Base-by-base conservation (phyloP, 169 alveolate species). In the Plasmodium malariae region DNA sequence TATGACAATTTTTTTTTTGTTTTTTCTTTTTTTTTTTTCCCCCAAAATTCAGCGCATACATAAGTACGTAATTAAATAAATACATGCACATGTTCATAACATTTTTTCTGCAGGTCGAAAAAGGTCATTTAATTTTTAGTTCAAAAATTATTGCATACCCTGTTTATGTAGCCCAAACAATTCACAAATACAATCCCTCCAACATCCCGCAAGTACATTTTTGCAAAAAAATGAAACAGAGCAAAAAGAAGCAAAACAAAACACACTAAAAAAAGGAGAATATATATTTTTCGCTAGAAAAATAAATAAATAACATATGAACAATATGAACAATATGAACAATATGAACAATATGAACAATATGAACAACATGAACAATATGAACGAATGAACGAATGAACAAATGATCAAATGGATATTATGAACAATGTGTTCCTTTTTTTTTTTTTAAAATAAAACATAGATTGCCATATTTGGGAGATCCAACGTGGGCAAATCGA, bases 401-500 rank as follows among this genome's bases (percentile, higher is more conserved):
- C n/a, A n/a, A n/a, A n/a, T n/a, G n/a, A n/a, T n/a, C n/a, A n/a
- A n/a, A n/a, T n/a, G n/a, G n/a, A n/a, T n/a, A n/a, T n/a, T n/a
- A n/a, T n/a, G n/a, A n/a, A n/a, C n/a, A n/a, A n/a, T n/a, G n/a
- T n/a, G n/a, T n/a, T n/a, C n/a, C n/a, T n/a, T n/a, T n/a, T n/a
- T n/a, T n/a, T 34, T 63, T 37, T 63, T n/a, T 43, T 34, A 63
- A 49, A 48, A 21, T 24, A 70, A 59, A 17, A 68, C 68, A 88
- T 89, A 97, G 97, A 92, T 96, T 12, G 98, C 98, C 45, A 78
- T 97, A 59, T 96, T 97, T 54, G 99, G 99, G 3, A 88, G 97
- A 34, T 97, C 99, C 19, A 97, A 97, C 87, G 97, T 94, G 19
- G 99, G 99, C 0, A 97, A 97, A 89, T 96, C 98, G 9, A 93